Percentiles rank a stretch among this genome's conserved stretches.
These are phyloP conservation scores for Mortierella sp. DNA, from an alignment of 371 early-diverging fungal species.

Conservation along the genomic window DNA sequence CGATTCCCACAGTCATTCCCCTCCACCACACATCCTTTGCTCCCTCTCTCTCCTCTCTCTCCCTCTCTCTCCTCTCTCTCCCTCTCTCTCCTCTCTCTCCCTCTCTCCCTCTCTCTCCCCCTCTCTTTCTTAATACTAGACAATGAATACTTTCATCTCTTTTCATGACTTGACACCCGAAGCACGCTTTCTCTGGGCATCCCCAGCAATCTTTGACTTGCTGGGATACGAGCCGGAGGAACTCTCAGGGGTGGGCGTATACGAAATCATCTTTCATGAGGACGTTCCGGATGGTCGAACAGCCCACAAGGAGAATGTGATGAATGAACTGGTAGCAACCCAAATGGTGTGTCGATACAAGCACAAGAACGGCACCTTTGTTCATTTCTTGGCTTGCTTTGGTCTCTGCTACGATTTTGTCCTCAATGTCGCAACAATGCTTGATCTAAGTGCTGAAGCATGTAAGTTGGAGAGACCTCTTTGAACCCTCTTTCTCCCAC, in stretches of 20 bases:
- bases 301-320: conserved; percentile 55
- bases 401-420: conserved; percentile 18
- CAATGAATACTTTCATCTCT: conserved; percentile 53
- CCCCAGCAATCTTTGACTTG: conserved; percentile 58
- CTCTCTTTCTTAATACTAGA: not conserved
- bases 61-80: not conserved
- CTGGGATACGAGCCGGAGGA: conserved; percentile 62
- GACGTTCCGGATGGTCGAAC: conserved; percentile 41
- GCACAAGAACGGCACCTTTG: conserved; percentile 12
- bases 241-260: conserved; percentile 56
- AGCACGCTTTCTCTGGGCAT: conserved; percentile 57
- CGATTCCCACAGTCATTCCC: too few species aligned
- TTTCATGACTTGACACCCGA: conserved; percentile 63
- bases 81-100: not conserved
- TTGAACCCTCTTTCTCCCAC: not conserved
- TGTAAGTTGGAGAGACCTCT: conserved; percentile 1
- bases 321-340: conserved; percentile 55
- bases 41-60: too few species aligned
- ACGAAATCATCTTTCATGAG: conserved; percentile 54
- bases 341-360: conserved; percentile 11
- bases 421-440: conserved; percentile 9
- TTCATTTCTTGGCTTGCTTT: conserved; percentile 3
- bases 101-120: not conserved
- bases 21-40: too few species aligned
- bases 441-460: not conserved